phyloP scores from a whole-genome alignment of 2,329 filamentous ascomycete species.

The Penicillium sp. region DNA sequence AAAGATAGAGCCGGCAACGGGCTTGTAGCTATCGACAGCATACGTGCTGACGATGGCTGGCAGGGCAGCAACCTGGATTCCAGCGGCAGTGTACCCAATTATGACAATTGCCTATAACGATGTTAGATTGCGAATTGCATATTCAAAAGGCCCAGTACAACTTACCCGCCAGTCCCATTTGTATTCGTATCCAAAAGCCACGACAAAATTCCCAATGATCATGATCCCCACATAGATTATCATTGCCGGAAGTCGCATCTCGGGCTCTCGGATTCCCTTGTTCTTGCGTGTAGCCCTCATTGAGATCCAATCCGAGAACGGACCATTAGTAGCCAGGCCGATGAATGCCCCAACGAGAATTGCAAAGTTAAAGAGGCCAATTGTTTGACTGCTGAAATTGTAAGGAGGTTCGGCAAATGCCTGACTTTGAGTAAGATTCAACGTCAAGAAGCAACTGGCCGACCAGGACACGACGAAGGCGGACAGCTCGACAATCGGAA shows the following conservation, averaged over 20 bases:
- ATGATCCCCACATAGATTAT: slow-evolving; percentile 59
- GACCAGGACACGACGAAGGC: slow-evolving; percentile 63
- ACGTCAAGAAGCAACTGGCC: slow-evolving; percentile 57
- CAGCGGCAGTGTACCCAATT: slow-evolving; percentile 58
- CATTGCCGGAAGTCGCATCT: slow-evolving; percentile 59
- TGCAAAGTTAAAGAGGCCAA: slow-evolving; percentile 61
- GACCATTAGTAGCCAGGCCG: slow-evolving; percentile 56
- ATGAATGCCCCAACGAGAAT: slow-evolving; percentile 56
- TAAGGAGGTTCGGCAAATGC: slow-evolving; percentile 58
- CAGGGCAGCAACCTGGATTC: slow-evolving; percentile 60
- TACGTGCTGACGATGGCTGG: slow-evolving; percentile 60
- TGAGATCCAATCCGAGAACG: slow-evolving; percentile 58
- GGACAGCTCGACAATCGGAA: slow-evolving; percentile 64
- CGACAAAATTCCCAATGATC: slow-evolving; percentile 59
- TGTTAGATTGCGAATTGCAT: not conserved
- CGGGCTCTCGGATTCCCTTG: slow-evolving; percentile 56
- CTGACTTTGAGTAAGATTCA: slow-evolving; percentile 62
- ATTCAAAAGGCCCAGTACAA: not conserved
- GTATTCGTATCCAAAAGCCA: slow-evolving; percentile 54
- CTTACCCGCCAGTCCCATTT: slow-evolving; percentile 55
- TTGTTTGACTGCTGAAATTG: slow-evolving; percentile 50
- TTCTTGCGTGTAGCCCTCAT: slow-evolving; percentile 55
- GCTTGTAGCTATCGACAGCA: slow-evolving; percentile 65
- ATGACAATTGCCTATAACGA: slow-evolving; percentile 49
- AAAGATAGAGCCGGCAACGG: slow-evolving; percentile 60